Evolutionary conservation across 2,329 filamentous ascomycete species (phyloP).

Genomic region (Neophaeococcomyces mojaviensis): DNA sequence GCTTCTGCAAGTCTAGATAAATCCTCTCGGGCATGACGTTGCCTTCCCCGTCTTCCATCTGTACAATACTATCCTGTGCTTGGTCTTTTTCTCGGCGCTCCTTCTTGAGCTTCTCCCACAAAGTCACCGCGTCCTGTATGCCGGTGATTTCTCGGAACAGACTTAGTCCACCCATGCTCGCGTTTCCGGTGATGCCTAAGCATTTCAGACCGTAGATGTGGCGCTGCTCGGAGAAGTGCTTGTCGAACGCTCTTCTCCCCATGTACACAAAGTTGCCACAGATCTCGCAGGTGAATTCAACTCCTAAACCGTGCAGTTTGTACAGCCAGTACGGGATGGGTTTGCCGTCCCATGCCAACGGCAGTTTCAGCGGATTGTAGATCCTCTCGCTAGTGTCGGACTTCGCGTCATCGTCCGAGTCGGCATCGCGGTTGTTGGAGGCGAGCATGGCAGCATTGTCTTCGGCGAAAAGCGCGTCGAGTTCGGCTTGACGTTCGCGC

Average conservation of each 20-base stretch:
- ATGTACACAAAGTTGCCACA: constrained; percentile 99
- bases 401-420: constrained; percentile 56
- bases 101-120: constrained; percentile 91
- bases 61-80: constrained; percentile 53
- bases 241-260: constrained; percentile 91
- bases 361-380: constrained; percentile 94
- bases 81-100: constrained; percentile 69
- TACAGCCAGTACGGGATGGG: constrained; percentile 99
- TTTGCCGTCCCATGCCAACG: constrained; percentile 95
- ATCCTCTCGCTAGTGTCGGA: constrained; percentile 78
- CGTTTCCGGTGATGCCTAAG: constrained; percentile 64
- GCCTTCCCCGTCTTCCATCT: constrained; percentile 97
- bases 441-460: constrained; percentile 35
- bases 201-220: constrained; percentile 93
- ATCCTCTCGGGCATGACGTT: constrained; percentile 99
- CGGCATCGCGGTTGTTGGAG: constrained; percentile 24
- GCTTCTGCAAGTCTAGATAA: constrained; percentile 89
- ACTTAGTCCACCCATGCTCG: constrained; percentile 55
- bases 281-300: constrained; percentile 92
- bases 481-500: constrained; percentile 84
- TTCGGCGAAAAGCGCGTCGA: constrained; percentile 74
- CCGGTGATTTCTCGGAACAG: constrained; percentile 89
- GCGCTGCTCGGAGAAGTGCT: constrained; percentile 91
- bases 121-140: constrained; percentile 77
- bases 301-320: constrained; percentile 87